Evolutionary conservation across 495 filamentous ascomycete genomes (phyloP).

Genomic region (Antarctomyces pellizariae): DNA sequence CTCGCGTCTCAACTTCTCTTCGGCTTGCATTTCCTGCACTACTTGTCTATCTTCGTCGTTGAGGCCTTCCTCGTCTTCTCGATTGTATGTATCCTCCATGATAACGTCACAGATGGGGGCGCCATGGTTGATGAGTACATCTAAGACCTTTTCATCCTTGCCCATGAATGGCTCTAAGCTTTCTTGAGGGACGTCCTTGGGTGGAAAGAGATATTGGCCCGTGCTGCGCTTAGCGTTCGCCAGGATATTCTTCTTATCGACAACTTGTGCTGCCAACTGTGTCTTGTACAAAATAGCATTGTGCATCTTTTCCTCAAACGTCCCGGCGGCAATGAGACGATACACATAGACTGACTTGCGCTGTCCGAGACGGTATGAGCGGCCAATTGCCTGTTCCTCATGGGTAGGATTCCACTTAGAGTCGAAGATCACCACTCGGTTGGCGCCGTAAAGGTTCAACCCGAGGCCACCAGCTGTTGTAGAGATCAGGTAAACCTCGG

Average conservation of each 20-base stretch:
- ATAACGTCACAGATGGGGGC: constrained; percentile 26
- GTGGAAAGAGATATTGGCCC: constrained; percentile 31
- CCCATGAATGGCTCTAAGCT: constrained; percentile 28
- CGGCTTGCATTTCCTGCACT: too few species aligned
- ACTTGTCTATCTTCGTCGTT: constrained; percentile 29
- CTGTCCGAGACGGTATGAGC: constrained; percentile 76
- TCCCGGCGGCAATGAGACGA: constrained; percentile 57
- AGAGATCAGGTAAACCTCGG: constrained; percentile 51
- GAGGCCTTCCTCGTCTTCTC: constrained; percentile 29
- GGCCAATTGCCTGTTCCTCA: constrained; percentile 76
- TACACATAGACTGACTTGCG: constrained; percentile 70
- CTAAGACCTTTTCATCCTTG: constrained; percentile 45
- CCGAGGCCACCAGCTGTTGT: constrained; percentile 64
- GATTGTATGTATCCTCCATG: constrained; percentile 32
- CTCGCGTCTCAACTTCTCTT: too few species aligned
- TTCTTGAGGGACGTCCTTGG: constrained; percentile 24
- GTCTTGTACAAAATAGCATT: constrained; percentile 58
- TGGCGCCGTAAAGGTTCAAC: constrained; percentile 65
- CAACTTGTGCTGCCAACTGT: constrained; percentile 52
- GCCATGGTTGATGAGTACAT: constrained; percentile 30
- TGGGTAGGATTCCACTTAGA: constrained; percentile 55
- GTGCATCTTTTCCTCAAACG: constrained; percentile 48
- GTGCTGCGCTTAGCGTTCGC: constrained; percentile 26
- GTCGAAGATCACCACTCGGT: constrained; percentile 75
- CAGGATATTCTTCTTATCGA: constrained; percentile 58